Conservation (phyloP, 2,329 filamentous ascomycete genomes). For the Pochonia chlamydosporia region DNA sequence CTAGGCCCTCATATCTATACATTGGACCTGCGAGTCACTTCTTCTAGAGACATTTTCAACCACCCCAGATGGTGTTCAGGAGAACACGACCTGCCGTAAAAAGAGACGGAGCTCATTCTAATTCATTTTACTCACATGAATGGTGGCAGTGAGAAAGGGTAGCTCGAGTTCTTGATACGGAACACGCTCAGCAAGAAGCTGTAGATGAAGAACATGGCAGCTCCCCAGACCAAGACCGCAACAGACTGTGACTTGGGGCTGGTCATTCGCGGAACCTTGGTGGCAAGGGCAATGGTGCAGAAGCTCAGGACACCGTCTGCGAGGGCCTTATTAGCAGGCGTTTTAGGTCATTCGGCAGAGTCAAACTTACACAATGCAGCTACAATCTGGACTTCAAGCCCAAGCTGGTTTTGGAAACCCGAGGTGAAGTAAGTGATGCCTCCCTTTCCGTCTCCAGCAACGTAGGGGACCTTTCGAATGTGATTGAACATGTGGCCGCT, state of each 20-base stretch:
- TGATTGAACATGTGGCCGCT: constrained; percentile 99
- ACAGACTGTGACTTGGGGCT: constrained; percentile 74
- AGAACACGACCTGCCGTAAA: no score
- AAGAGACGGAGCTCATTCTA: not conserved
- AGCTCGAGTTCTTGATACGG: constrained; percentile 88
- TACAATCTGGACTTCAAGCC: constrained; percentile 91
- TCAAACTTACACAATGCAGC: constrained; percentile 76
- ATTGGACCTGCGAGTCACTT: not conserved
- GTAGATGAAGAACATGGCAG: constrained; percentile 74
- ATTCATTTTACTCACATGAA: constrained; percentile 51
- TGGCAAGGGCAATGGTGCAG: constrained; percentile 79
- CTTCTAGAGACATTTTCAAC: not conserved
- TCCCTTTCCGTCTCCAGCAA: constrained; percentile 75
- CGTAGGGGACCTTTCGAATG: constrained; percentile 92
- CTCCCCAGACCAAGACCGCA: constrained; percentile 73
- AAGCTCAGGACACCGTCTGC: constrained; percentile 74
- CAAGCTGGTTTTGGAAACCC: constrained; percentile 91
- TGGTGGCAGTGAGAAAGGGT: constrained; percentile 89
- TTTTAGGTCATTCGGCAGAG: no score
- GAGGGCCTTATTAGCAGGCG: constrained; percentile 15
- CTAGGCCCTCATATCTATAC: not conserved
- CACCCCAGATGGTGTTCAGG: no score
- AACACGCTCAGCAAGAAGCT: constrained; percentile 93
- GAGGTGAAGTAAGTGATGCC: constrained; percentile 85
- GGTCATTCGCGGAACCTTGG: constrained; percentile 86